phyloP scores from a whole-genome alignment of 768 basidiomycete species.

The Phylloporus arenicola region DNA sequence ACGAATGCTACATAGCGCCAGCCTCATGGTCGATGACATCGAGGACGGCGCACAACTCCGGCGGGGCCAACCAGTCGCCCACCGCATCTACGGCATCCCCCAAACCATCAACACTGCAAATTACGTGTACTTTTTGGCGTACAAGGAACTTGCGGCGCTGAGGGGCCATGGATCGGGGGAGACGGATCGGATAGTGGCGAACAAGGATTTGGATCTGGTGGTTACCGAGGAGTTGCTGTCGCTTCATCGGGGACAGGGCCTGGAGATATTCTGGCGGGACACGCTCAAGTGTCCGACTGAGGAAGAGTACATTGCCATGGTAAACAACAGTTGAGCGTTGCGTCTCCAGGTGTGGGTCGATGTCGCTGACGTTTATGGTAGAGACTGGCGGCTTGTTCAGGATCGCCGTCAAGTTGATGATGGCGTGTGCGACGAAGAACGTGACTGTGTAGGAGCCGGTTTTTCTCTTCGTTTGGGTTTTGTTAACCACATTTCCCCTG shows the following conservation, averaged over 20 bases:
- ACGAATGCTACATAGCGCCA: constrained; percentile 91
- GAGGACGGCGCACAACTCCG: constrained; percentile 87
- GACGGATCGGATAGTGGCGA: constrained; percentile 44
- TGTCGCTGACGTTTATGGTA: constrained; percentile 28
- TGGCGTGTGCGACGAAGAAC: constrained; percentile 75
- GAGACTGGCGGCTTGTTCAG: constrained; percentile 94
- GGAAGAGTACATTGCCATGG: constrained; percentile 93
- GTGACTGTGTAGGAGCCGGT: constrained; percentile 43
- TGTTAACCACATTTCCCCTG: neutral
- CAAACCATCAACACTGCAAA: constrained; percentile 98
- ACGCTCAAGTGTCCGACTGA: constrained; percentile 87
- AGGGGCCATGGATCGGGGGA: constrained; percentile 5
- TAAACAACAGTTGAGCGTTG: constrained; percentile 74
- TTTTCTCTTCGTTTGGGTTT: neutral
- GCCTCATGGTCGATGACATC: constrained; percentile 93
- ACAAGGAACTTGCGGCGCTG: constrained; percentile 56
- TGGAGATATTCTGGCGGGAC: constrained; percentile 94
- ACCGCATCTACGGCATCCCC: constrained; percentile 94
- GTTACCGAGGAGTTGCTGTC: constrained; percentile 58
- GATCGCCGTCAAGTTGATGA: constrained; percentile 93
- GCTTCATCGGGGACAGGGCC: constrained; percentile 92
- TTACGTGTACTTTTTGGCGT: constrained; percentile 94
- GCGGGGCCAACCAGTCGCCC: constrained; percentile 80
- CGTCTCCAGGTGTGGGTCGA: constrained; percentile 56
- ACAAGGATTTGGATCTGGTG: constrained; percentile 59